These are phyloP conservation scores for Metrosideros polymorpha DNA, from an alignment of 441 rosid genomes.

Conservation along the genomic window DNA sequence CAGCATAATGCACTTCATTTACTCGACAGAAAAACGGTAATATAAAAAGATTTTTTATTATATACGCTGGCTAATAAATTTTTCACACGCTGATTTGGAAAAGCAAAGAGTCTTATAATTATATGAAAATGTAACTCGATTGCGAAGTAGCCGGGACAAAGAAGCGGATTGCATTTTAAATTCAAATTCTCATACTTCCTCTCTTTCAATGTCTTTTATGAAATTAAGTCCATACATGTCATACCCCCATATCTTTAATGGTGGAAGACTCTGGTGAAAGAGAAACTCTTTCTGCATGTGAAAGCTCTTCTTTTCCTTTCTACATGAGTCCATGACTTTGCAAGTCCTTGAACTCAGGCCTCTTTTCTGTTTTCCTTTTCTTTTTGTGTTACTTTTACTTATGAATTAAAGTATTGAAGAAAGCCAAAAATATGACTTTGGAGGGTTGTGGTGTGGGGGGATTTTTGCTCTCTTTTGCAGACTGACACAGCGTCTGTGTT, in stretches of 20 bases:
- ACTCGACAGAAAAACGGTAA: not conserved
- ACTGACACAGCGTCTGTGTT: conserved; percentile 15
- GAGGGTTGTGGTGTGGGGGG: not conserved
- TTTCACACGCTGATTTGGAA: not conserved
- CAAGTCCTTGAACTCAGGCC: not conserved
- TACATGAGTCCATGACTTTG: not conserved
- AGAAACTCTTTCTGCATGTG: not conserved
- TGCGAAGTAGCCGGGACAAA: not conserved
- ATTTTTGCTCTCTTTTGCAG: conserved; percentile 1
- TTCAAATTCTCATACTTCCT: not conserved
- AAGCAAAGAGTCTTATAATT: not conserved
- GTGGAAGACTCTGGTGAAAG: not conserved
- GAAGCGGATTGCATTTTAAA: not conserved
- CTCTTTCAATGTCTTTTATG: not conserved
- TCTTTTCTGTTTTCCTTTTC: not conserved
- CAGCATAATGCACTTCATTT: not conserved
- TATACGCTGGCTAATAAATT: not conserved
- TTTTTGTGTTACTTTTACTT: not conserved
- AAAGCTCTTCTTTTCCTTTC: not conserved
- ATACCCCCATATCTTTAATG: not conserved
- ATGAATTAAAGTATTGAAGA: not conserved
- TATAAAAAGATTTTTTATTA: too few relatives aligned
- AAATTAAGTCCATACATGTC: not conserved
- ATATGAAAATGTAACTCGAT: not conserved
- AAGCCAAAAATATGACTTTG: not conserved